A percentile compares a stretch with the other conserved stretches of the same genome.
These are phyloP conservation scores for Daldinia grandis DNA, from an alignment of 495 filamentous ascomycete species.

Conservation along the genomic window DNA sequence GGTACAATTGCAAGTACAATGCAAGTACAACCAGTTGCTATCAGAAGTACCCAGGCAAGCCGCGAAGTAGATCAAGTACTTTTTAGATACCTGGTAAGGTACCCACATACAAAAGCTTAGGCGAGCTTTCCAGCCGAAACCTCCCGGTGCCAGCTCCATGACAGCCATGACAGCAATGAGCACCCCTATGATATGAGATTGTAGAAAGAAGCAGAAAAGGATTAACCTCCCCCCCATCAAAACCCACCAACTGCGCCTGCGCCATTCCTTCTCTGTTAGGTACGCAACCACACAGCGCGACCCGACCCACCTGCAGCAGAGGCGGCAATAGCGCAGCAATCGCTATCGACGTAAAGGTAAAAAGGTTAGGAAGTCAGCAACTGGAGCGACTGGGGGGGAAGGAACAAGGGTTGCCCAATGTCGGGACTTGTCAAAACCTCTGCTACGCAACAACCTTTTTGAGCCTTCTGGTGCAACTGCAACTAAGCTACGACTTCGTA, in stretches of 20 bases:
- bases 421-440: slow-evolving; percentile 34
- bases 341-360: slow-evolving; percentile 28
- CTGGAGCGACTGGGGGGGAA: slow-evolving; percentile 12
- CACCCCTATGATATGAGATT: slow-evolving; percentile 8
- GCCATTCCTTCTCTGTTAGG: slow-evolving; percentile 34
- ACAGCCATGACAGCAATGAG: not conserved
- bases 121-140: slow-evolving; percentile 34
- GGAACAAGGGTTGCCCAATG: slow-evolving; percentile 26
- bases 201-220: slow-evolving; percentile 17
- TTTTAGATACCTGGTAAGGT: not conserved
- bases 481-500: slow-evolving; percentile 24
- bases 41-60: slow-evolving; percentile 5
- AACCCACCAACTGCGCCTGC: slow-evolving; percentile 26
- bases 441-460: slow-evolving; percentile 28
- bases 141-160: slow-evolving; percentile 28
- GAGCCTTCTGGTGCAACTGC: slow-evolving; percentile 27
- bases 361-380: slow-evolving; percentile 4
- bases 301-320: slow-evolving; percentile 16
- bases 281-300: slow-evolving; percentile 23
- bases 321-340: slow-evolving; percentile 41
- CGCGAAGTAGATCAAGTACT: not conserved
- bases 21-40: not conserved
- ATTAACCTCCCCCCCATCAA: slow-evolving; percentile 19
- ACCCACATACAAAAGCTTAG: slow-evolving; percentile 25
- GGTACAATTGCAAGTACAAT: not conserved